Evolutionary conservation across 805 yeast species (phyloP), one percentile per base, ranked within the genome.

Genomic region (Candida corydali): DNA sequence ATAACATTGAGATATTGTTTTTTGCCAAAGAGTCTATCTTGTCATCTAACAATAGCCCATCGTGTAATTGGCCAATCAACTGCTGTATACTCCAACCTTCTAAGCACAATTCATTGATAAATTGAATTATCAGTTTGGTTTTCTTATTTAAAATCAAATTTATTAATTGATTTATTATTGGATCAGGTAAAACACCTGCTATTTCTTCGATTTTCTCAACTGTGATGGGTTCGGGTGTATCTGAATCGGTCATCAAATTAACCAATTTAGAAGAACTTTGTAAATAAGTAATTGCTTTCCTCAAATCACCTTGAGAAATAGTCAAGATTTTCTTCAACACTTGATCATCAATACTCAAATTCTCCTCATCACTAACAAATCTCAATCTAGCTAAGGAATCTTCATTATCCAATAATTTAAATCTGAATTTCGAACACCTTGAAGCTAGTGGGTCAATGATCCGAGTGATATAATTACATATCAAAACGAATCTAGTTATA

Each of bases 391-490:
- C 65, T 37, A 86, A 59, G 0, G 97, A 94, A 51, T 82, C 79
- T 1, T 61, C 65, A 43, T 77, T 73, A 50, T 85, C 89, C 41
- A 93, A 69, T 26, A 84, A 77, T 50, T 80, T 80, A 67, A 93
- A 93, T 48, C 98, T 70, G 59, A 93, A 93, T 59, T 93, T 93
- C 27, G 97, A 86, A 63, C 98, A 93, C 55, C 99, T 75, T 34
- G 96, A 86, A 4, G 98, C 96, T 41, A 93, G 65, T 2, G 99
- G 99, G 50, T 91, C 98, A 44, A 93, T 93, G 48, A 93, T 93
- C 41, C 98, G 73, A 2, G 99, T 93, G 44, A 93, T 93, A 62
- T 93, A 93, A 57, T 93, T 93, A 70, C 99, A 93, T 35, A 93
- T 84, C 42, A 93, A 65, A 59, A 98, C 93, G 63, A 93, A 93